Evolutionary conservation across 2,329 filamentous ascomycete species (phyloP).

Genomic region (Colletotrichum horii): DNA sequence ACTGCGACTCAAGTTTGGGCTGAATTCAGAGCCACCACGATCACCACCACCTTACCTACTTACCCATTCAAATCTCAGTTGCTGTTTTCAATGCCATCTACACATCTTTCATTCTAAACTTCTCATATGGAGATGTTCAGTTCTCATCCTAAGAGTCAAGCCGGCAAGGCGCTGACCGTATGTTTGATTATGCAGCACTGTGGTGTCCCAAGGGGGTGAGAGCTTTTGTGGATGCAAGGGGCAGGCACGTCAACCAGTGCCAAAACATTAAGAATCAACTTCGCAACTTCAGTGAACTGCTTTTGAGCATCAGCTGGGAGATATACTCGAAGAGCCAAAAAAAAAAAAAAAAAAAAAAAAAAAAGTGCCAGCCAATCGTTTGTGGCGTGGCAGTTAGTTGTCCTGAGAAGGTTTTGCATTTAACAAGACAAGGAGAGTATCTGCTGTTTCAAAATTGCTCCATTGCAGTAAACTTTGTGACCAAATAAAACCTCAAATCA

Average conservation of each 20-base stretch:
- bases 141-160: background rate
- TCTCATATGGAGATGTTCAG: background rate
- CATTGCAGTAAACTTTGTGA: too few relatives aligned
- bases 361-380: background rate
- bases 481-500: background rate
- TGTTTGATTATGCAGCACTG: background rate
- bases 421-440: background rate
- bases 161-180: fast-evolving
- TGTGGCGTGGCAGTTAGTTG: background rate
- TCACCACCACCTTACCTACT: background rate
- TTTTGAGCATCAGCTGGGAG: background rate
- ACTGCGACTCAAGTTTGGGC: background rate
- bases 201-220: background rate
- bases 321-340: background rate
- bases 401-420: background rate
- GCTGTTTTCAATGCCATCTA: background rate
- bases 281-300: background rate
- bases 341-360: too few relatives aligned
- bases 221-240: background rate
- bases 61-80: background rate
- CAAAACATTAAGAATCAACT: background rate
- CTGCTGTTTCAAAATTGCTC: background rate
- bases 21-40: background rate
- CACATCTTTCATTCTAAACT: background rate
- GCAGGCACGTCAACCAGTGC: background rate